Evolutionary conservation across 768 basidiomycete genomes (phyloP), one percentile per base, ranked within the genome.

Genomic region (Auricularia heimuer): DNA sequence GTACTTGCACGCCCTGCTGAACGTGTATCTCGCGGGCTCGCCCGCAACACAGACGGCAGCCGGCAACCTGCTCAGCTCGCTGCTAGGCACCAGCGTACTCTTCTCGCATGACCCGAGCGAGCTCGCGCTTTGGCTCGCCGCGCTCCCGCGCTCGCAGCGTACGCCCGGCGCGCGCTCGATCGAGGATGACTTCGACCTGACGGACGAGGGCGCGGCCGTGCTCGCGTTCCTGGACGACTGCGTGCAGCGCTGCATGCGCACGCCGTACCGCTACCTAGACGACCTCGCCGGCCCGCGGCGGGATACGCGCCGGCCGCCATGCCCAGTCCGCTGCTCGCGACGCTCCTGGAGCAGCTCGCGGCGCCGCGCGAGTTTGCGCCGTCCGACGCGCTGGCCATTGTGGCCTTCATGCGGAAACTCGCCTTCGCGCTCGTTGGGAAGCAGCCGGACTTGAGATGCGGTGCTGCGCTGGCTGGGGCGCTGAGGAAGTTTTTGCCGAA

Each of bases 231-330:
- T 97, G 11, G 95, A 98, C 68, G 92, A 94, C 62, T 96, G 93
- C 70, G 80, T 90, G 2, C 87, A 89, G 65, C 81, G 91, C 18
- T 94, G 88, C 69, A 71, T 88, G 67, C 92, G 89, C 74, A 89
- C 88, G 2, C 91, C 93, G 0, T 90, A 94, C 72, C 82, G 85
- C 35, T 98, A 96, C 71, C 80, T 96, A 63, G 94, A 97, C 69
- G 86, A 86, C 29, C 74, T 87, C 67, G 73, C 80, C 4, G 70
- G 74, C 0, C 85, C 44, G 51, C 60, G 3, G 63, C 66, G 47
- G 45, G 42, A n/a, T 68, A 7, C 56, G 54, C 47, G 24, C 66
- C 65, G 24, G 58, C 24, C 18, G 62, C 45, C 29, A 63, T 70
- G 63, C 70, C 87, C 3, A 92, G 90, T 67, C 91, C 94, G 0